A percentile compares a stretch with the other conserved stretches of the same genome.
phyloP scores from a whole-genome alignment of 305 asterid genomes.

The Ilex paraguariensis region DNA sequence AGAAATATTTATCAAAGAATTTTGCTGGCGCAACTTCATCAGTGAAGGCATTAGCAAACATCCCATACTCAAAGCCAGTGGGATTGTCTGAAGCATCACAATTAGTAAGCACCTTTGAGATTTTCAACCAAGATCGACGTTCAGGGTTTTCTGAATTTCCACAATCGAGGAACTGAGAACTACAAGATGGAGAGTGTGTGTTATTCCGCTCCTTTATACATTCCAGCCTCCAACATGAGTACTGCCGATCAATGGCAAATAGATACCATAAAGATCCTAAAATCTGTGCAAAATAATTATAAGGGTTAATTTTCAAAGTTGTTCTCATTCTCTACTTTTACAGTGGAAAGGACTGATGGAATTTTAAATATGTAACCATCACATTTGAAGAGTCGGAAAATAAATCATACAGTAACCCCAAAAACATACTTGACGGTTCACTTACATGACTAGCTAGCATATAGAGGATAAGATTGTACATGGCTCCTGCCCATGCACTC shows the following conservation, averaged over 20 bases:
- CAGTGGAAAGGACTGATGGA: no score
- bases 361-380: neutral
- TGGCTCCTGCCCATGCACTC: conserved; percentile 94
- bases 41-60: conserved; percentile 56
- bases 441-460: conserved; percentile 86
- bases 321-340: neutral
- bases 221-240: conserved; percentile 61
- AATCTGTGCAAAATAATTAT: conserved; percentile 37
- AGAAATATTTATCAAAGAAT: conserved; percentile 54
- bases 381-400: neutral
- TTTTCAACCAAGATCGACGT: conserved; percentile 35
- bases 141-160: conserved; percentile 4
- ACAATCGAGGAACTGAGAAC: conserved; percentile 51
- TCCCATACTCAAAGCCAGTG: conserved; percentile 46
- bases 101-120: conserved; percentile 34
- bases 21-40: conserved; percentile 53
- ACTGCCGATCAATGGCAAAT: conserved; percentile 65
- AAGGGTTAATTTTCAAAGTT: neutral
- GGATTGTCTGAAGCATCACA: conserved; percentile 35
- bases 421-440: neutral
- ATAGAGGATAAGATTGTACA: conserved; percentile 73
- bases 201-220: conserved; percentile 31
- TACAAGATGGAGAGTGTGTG: conserved; percentile 20
- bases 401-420: neutral
- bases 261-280: conserved; percentile 85